Evolutionary conservation across 805 yeast genomes (phyloP).

Genomic region (Hermanozyma aechmeae): DNA sequence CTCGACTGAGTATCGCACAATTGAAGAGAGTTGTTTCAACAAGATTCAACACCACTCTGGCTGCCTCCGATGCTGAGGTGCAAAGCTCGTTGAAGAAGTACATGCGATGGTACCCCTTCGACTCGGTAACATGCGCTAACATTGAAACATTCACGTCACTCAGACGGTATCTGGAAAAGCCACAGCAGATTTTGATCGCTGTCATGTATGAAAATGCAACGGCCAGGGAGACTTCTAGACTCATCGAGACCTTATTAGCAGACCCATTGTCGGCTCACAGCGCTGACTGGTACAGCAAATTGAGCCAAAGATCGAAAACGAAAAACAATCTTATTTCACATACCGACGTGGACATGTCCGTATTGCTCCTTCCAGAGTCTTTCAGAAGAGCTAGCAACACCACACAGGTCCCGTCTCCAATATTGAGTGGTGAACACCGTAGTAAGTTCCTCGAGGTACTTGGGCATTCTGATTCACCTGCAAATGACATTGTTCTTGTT

Average conservation of each 20-base stretch:
- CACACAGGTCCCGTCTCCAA: constrained; percentile 19
- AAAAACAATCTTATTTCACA: constrained; percentile 14
- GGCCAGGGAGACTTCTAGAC: constrained; percentile 12
- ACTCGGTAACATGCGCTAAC: constrained; percentile 10
- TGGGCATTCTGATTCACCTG: constrained; percentile 4
- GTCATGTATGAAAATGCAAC: constrained; percentile 20
- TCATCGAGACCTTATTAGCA: constrained; percentile 28
- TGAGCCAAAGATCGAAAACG: constrained; percentile 12
- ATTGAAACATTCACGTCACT: constrained; percentile 8
- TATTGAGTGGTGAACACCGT: constrained; percentile 17
- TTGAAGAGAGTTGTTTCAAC: too few species aligned
- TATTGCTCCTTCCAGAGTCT: constrained; percentile 4
- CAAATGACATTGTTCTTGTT: constrained; percentile 11
- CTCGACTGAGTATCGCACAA: too few species aligned
- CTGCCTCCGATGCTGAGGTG: constrained; percentile 3
- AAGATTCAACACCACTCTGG: too few species aligned
- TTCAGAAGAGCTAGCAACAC: constrained; percentile 3
- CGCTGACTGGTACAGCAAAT: constrained; percentile 20
- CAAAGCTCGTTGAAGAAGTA: constrained; percentile 9
- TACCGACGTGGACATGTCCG: constrained; percentile 1
- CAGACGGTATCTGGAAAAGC: constrained; percentile 2
- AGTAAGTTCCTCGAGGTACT: constrained; percentile 11
- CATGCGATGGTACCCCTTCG: constrained; percentile 12
- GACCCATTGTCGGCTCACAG: constrained; percentile 30
- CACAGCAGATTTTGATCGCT: constrained; percentile 20